Evolutionary conservation across 257 asterid genomes (phyloP).

Genomic region (Pogostemon cablin): DNA sequence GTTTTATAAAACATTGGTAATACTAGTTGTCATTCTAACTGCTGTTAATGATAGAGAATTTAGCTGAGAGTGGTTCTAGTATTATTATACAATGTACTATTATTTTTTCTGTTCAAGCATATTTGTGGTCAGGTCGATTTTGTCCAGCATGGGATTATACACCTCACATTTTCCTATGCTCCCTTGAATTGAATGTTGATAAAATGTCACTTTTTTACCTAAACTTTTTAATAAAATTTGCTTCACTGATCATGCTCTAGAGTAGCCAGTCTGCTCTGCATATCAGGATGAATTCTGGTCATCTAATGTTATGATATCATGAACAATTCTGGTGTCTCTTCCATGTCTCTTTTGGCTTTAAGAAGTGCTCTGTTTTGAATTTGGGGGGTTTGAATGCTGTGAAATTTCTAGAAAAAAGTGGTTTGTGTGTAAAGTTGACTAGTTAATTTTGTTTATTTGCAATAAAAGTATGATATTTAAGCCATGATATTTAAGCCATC

Average conservation of each 20-base stretch:
- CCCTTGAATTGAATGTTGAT: not conserved
- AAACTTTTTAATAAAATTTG: not conserved
- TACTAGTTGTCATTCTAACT: no score
- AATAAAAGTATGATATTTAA: slow-evolving; percentile 22
- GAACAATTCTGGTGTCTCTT: slow-evolving; percentile 47
- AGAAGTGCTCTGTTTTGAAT: not conserved
- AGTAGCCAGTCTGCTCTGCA: slow-evolving; percentile 3
- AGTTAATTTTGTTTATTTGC: slow-evolving; percentile 12
- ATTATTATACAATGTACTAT: no score
- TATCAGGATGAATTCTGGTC: slow-evolving; percentile 6
- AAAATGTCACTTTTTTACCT: not conserved
- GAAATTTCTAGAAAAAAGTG: slow-evolving; percentile 22
- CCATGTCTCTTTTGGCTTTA: slow-evolving; percentile 8
- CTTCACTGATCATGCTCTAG: slow-evolving; percentile 14
- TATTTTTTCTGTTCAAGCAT: no score
- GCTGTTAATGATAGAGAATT: no score
- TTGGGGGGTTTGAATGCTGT: no score
- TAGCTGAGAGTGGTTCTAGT: no score
- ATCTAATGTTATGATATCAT: slow-evolving; percentile 28
- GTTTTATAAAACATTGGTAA: no score
- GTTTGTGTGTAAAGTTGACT: slow-evolving; percentile 24
- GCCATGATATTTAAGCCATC: slow-evolving; percentile 29
- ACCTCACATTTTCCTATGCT: not conserved
- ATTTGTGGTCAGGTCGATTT: no score
- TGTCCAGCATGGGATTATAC: not conserved